Percentiles rank a stretch among this genome's conserved stretches.
These are phyloP conservation scores for Rossbeevera mucosa DNA, from an alignment of 768 basidiomycete genomes.

Conservation along the genomic window DNA sequence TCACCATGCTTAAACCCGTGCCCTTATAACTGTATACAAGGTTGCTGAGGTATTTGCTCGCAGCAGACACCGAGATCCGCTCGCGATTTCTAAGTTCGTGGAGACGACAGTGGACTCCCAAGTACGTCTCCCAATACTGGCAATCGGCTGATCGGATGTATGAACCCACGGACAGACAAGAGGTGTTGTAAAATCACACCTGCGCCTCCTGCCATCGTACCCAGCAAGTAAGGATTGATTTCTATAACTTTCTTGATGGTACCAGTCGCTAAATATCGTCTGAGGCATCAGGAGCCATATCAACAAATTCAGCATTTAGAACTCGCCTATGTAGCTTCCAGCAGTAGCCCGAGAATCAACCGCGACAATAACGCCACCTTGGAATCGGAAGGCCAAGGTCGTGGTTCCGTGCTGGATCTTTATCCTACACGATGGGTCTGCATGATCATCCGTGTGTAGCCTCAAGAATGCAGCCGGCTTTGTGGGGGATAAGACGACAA, in stretches of 20 bases:
- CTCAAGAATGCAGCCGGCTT: slow-evolving; percentile 90
- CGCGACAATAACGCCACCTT: slow-evolving; percentile 97
- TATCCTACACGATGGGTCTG: slow-evolving; percentile 91
- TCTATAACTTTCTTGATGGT: slow-evolving; percentile 99
- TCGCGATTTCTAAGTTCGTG: slow-evolving; percentile 96
- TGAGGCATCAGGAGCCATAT: not conserved
- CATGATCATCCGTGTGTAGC: slow-evolving; percentile 92
- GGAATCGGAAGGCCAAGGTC: slow-evolving; percentile 93
- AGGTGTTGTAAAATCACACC: slow-evolving; percentile 45
- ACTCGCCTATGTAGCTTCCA: slow-evolving; percentile 90
- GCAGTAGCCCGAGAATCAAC: slow-evolving; percentile 99
- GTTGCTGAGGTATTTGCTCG: slow-evolving; percentile 95
- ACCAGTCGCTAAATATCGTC: slow-evolving; percentile 64
- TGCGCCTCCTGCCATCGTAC: slow-evolving; percentile 99
- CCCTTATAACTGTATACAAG: slow-evolving; percentile 98
- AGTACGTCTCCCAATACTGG: slow-evolving; percentile 98
- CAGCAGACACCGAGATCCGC: slow-evolving; percentile 98
- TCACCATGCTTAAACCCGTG: slow-evolving; percentile 98
- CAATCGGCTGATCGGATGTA: slow-evolving; percentile 65
- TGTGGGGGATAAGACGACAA: slow-evolving; percentile 8
- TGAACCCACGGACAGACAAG: slow-evolving; percentile 3
- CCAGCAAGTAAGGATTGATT: slow-evolving; percentile 97
- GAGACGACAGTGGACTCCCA: slow-evolving; percentile 94
- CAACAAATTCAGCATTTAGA: slow-evolving; percentile 10
- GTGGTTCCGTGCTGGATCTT: slow-evolving; percentile 99